Conservation (phyloP, 441 rosid genomes). For the Brassica hybrid region DNA sequence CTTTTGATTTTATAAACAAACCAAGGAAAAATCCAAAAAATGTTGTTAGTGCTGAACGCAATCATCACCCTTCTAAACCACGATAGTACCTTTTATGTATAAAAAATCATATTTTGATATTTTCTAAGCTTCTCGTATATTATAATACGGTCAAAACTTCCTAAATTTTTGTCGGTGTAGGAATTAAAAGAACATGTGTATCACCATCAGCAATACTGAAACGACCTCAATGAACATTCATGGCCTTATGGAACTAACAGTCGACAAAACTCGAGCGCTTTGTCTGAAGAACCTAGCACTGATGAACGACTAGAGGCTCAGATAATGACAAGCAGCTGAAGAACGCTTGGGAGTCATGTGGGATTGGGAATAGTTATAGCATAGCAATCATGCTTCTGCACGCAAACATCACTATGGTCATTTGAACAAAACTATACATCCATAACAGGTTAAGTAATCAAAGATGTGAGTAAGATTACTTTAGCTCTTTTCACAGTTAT, state of each 20-base stretch:
- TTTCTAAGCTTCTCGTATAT: no score
- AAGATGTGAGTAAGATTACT: conserved; percentile 14
- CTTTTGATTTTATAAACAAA: background rate
- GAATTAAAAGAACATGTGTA: no score
- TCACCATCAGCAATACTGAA: no score
- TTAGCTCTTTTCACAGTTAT: conserved; percentile 69
- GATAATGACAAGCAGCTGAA: conserved; percentile 20
- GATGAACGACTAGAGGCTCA: background rate
- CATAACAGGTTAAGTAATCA: background rate
- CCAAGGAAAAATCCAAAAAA: background rate
- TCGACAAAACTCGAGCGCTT: conserved; percentile 12
- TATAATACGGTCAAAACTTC: no score
- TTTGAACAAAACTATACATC: conserved; percentile 18
- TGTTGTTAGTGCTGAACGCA: background rate
- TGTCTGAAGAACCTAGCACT: conserved; percentile 18
- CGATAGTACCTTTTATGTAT: background rate
- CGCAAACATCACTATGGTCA: background rate
- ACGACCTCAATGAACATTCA: background rate
- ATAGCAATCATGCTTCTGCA: background rate
- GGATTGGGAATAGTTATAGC: background rate
- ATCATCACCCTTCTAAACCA: conserved; percentile 1
- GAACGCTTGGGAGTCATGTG: conserved; percentile 24
- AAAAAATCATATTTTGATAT: no score
- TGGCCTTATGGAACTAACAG: conserved; percentile 4
- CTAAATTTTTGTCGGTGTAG: no score